phyloP scores from a whole-genome alignment of 768 basidiomycete genomes.

The Cytidiella melzeri region DNA sequence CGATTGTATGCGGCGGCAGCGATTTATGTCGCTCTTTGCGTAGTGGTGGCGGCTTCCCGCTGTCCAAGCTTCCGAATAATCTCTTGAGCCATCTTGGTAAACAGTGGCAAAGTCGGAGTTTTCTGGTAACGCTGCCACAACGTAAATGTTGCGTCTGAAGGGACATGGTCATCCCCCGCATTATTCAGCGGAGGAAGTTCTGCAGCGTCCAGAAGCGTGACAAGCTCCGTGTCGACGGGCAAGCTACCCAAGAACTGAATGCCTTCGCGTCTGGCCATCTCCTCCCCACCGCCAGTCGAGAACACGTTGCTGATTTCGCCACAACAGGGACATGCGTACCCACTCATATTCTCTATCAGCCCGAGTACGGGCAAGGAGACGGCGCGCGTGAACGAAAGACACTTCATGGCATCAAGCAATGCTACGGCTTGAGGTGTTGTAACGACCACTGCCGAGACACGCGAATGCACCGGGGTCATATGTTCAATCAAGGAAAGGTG shows the following conservation, averaged over 20 bases:
- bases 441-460: slow-evolving; percentile 82
- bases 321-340: slow-evolving; percentile 96
- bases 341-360: slow-evolving; percentile 97
- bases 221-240: slow-evolving; percentile 91
- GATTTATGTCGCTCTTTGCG: too few relatives aligned
- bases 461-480: slow-evolving; percentile 74
- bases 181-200: slow-evolving; percentile 35
- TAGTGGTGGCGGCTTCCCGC: too few relatives aligned
- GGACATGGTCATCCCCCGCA: slow-evolving; percentile 16
- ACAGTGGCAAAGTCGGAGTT: slow-evolving; percentile 68
- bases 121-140: slow-evolving; percentile 56
- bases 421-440: slow-evolving; percentile 98
- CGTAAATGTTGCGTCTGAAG: slow-evolving; percentile 32
- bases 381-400: slow-evolving; percentile 88
- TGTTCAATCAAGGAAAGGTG: slow-evolving; percentile 95
- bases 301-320: slow-evolving; percentile 94
- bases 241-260: slow-evolving; percentile 79
- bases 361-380: slow-evolving; percentile 85
- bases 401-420: slow-evolving; percentile 92
- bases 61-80: slow-evolving; percentile 29
- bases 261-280: slow-evolving; percentile 72
- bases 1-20: too few relatives aligned
- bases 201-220: slow-evolving; percentile 74
- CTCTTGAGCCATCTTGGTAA: slow-evolving; percentile 49
- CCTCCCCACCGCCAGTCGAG: slow-evolving; percentile 88